Evolutionary conservation across 2,329 filamentous ascomycete genomes (phyloP), one percentile per base, ranked within the genome.

Genomic region (Akanthomyces lecanii): DNA sequence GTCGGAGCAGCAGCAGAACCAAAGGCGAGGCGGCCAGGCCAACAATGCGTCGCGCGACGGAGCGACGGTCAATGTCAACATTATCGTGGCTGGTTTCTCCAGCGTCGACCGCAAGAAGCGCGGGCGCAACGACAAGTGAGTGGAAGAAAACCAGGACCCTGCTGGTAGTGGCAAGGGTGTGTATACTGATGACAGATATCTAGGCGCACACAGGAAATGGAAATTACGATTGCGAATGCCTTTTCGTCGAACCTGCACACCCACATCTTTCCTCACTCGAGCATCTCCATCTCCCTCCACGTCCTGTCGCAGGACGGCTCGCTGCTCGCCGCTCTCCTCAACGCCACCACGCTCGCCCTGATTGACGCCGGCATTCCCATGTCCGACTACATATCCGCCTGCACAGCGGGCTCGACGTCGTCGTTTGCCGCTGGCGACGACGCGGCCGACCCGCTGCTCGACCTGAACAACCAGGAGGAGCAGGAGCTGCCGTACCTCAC

Each of bases 281-380:
- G 88, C 38, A 96, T 99, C 73, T 84, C 84, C 47, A 84, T 99
- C 62, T 88, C 89, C 28, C 83, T 99, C 1, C 91, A 97, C 74
- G 87, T 99, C 42, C 86, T 99, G 51, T 90, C 89, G 0, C 89
- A 96, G 68, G 95, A 99, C 74, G 95, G 95, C 33, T 93, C 90
- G 0, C 83, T 98, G 3, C 87, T 99, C 23, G 92, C 94, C 0
- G 90, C 92, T 0, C 91, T 94, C 52, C 81, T 98, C 69, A 99
- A 99, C 71, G 95, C 95, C 4, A 86, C 90, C 0, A 97, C 94
- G 0, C 85, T 99, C 14, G 95, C 95, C 0, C 85, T 98, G 25
- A 89, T 98, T 66, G 95, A 99, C 73, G 95, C 95, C 0, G 95
- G 95, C 59, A 89, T 99, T 23, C 95, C 95, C 28, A 97, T 98